Evolutionary conservation across 1,139 yeast genomes (phyloP), one percentile per base, ranked within the genome.

Genomic region (Geotrichum cucujoidarum): DNA sequence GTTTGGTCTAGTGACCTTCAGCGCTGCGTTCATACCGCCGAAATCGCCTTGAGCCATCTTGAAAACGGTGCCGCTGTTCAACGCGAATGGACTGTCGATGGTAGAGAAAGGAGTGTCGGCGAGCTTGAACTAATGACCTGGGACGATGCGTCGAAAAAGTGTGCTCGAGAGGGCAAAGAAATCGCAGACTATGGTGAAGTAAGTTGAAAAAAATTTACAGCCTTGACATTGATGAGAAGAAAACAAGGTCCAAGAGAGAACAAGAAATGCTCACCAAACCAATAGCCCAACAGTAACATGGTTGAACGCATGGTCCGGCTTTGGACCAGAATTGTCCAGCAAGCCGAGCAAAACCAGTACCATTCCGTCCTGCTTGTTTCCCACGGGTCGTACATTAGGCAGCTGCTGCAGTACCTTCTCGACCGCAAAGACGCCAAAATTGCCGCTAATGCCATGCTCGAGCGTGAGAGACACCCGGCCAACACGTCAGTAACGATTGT

Each of bases 321-420:
- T 40, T 74, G 85, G 72, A 67, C 72, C 18, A 49, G 54, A 2
- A 63, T 81, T 0, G 60, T 80, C 2, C 67, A 67, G 6, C 66
- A 66, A 14, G 69, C 78, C 8, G 54, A 59, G 1, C 59, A 58
- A 0, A 60, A 67, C 2, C 64, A 64, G 17, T 63, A 70, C 52
- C 62, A 66, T 40, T 83, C 83, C 52, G 73, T 84, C 1, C 70
- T 81, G 24, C 54, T 88, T 24, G 81, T 92, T 49, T 80, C 92
- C 11, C 97, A 89, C 61, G 97, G 97, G 16, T 95, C 95, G 5
- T 87, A 87, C 1, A 80, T 89, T 30, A 4, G 25, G n/a, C 8
- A 20, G 4, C 27, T 39, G 33, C 8, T 16, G 10, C 16, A 30
- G 35, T 39, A 46, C 18, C 29, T 46, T n/a, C 16, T 46, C 14